Evolutionary conservation across 2,329 filamentous ascomycete species (phyloP).

Genomic region (Dothistroma pini): DNA sequence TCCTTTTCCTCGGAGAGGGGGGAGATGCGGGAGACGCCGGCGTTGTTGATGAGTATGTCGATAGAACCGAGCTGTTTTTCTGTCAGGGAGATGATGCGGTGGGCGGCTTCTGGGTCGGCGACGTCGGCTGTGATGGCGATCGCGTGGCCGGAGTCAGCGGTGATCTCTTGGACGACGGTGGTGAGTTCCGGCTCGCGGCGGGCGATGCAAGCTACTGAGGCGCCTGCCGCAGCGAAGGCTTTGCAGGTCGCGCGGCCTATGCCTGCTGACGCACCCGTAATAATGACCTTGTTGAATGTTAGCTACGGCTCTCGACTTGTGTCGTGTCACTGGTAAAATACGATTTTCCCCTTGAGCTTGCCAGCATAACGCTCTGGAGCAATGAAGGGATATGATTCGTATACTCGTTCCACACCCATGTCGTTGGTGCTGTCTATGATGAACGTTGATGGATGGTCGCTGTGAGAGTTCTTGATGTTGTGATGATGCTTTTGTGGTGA

Average conservation of each 20-base stretch:
- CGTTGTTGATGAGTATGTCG: constrained; percentile 15
- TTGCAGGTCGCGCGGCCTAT: constrained; percentile 18
- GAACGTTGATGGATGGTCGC: too few species aligned
- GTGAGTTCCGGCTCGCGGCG: constrained; percentile 14
- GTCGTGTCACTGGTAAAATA: neutral
- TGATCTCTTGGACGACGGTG: constrained; percentile 12
- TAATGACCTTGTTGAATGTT: constrained; percentile 1
- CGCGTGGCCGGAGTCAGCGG: constrained; percentile 8
- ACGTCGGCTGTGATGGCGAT: neutral
- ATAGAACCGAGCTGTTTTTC: neutral
- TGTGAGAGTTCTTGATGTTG: too few species aligned
- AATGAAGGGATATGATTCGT: constrained; percentile 9
- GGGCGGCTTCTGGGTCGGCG: too few species aligned
- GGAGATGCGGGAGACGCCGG: constrained; percentile 17
- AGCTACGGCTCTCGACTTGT: too few species aligned
- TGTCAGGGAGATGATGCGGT: too few species aligned
- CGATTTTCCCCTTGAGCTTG: constrained; percentile 21
- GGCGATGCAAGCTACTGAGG: constrained; percentile 15
- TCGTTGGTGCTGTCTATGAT: too few species aligned
- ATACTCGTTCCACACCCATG: too few species aligned
- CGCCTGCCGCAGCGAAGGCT: constrained; percentile 16
- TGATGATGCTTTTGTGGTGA: too few species aligned
- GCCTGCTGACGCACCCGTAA: constrained; percentile 25
- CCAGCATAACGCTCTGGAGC: constrained; percentile 15
- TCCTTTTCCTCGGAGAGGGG: constrained; percentile 12